Evolutionary conservation across 2,329 filamentous ascomycete species (phyloP), one percentile per base, ranked within the genome.

Genomic region (Botrytis fragariae): DNA sequence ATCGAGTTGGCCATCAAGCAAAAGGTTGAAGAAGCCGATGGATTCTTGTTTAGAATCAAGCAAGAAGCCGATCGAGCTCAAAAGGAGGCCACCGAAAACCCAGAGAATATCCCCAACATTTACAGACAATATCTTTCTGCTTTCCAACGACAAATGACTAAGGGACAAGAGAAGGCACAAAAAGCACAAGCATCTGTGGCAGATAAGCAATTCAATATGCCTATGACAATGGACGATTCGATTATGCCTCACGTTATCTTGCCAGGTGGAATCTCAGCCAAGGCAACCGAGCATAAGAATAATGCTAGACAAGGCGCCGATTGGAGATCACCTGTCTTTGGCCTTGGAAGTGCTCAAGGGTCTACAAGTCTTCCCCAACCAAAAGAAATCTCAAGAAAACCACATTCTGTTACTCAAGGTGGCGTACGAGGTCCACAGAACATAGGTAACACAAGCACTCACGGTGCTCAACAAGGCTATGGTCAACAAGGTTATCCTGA

Each of bases 251-350:
- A 95, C 81, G 91, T 99, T 81, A 87, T 91, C 73, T 87, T 99
- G 9, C 94, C 95, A 39, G 93, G 93, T 45, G 95, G 94, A 72
- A 95, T 98, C 82, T 96, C 93, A 78, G 91, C 90, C 85, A 98
- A 97, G 89, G 95, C 95, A 16, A 97, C 93, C 37, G 94, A 97
- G 83, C 98, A 97, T 87, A 93, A 90, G 84, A 90, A 98, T 35
- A 87, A 97, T 73, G 93, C 95, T 14, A 86, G 86, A 77, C 94
- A 96, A 89, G 96, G 96, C 70, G 93, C 97, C 72, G 91, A 90
- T 82, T 99, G 96, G 96, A 92, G 97, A 86, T 97, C 93, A 75
- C 94, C 95, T 16, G 90, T 99, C 79, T 99, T 99, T 86, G 91
- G 90, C 74, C 92, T 98, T 78, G 95, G 96, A 65, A 88, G 85